Evolutionary conservation across 768 basidiomycete genomes (phyloP).

Genomic region (Phanerochaete carnosa): DNA sequence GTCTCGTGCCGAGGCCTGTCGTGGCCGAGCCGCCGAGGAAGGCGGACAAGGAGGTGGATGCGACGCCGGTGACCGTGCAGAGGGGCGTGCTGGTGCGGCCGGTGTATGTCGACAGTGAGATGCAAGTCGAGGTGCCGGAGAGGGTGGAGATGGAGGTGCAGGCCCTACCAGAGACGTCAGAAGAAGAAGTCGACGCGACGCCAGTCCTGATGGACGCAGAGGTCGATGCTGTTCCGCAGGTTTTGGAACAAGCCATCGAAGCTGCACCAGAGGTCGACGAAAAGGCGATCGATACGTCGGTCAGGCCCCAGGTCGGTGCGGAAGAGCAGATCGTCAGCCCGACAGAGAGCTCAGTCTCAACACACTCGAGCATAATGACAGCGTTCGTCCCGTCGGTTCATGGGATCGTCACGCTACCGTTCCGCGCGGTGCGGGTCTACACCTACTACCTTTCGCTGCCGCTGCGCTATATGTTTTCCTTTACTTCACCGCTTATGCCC

Average conservation of each 20-base stretch:
- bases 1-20: conserved; percentile 29
- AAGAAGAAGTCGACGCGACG: conserved; percentile 50
- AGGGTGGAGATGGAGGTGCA: conserved; percentile 37
- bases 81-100: conserved; percentile 40
- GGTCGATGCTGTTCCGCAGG: conserved; percentile 42
- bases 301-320: conserved; percentile 5
- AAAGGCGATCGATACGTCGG: conserved; percentile 19
- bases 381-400: conserved; percentile 26
- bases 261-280: conserved; percentile 23
- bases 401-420: conserved; percentile 27
- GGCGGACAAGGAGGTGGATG: conserved; percentile 49
- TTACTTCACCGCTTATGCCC: conserved; percentile 16
- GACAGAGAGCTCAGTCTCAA: conserved; percentile 2
- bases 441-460: conserved; percentile 29
- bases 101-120: conserved; percentile 29
- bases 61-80: conserved; percentile 41
- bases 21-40: conserved; percentile 25
- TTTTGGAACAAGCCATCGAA: conserved; percentile 30
- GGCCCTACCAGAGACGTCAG: conserved; percentile 34
- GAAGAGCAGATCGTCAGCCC: conserved; percentile 1
- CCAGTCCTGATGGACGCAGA: conserved; percentile 42
- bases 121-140: conserved; percentile 34
- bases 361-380: conserved; percentile 1
- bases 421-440: conserved; percentile 29
- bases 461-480: conserved; percentile 30